A percentile compares a stretch with the other conserved stretches of the same genome.
These are phyloP conservation scores for Chenopodium suecicum DNA, from an alignment of 148 eudicot species.

Conservation along the genomic window DNA sequence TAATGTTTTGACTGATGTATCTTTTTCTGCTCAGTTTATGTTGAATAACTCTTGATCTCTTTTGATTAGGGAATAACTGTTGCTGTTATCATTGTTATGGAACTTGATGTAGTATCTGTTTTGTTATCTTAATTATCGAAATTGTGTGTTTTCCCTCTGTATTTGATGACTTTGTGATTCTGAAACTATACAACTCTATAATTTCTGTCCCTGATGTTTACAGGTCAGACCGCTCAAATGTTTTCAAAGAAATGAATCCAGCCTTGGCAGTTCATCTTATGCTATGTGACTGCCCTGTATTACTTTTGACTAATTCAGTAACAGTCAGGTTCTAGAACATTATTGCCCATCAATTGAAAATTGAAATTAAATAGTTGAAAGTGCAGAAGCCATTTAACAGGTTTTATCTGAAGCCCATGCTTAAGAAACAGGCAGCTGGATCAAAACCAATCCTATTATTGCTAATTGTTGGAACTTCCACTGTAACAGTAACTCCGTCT, in stretches of 20 bases:
- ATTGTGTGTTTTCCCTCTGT: background rate
- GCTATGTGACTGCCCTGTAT: slow-evolving; percentile 23
- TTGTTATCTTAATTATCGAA: background rate
- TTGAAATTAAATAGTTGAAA: slow-evolving; percentile 2
- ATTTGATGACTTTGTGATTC: background rate
- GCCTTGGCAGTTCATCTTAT: slow-evolving; percentile 51
- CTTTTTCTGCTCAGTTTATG: no score
- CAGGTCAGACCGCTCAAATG: slow-evolving; percentile 75
- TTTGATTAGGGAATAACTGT: background rate
- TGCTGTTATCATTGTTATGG: slow-evolving; percentile 4
- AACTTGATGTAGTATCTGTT: background rate
- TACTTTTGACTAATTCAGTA: background rate
- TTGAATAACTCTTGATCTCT: background rate
- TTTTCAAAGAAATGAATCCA: slow-evolving; percentile 59
- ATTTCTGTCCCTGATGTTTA: slow-evolving; percentile 13
- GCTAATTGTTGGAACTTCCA: background rate
- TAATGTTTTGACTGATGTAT: no score
- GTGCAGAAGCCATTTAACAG: slow-evolving; percentile 4
- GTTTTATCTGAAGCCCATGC: background rate
- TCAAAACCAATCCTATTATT: background rate
- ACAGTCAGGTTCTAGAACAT: slow-evolving; percentile 5
- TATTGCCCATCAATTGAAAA: background rate
- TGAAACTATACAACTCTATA: background rate
- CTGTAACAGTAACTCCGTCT: slow-evolving; percentile 4
- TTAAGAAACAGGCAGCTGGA: slow-evolving; percentile 2